Percentiles rank a stretch among this genome's conserved stretches.
Conservation (phyloP, 23 red algal genomes). For the Gracilaria caudata region DNA sequence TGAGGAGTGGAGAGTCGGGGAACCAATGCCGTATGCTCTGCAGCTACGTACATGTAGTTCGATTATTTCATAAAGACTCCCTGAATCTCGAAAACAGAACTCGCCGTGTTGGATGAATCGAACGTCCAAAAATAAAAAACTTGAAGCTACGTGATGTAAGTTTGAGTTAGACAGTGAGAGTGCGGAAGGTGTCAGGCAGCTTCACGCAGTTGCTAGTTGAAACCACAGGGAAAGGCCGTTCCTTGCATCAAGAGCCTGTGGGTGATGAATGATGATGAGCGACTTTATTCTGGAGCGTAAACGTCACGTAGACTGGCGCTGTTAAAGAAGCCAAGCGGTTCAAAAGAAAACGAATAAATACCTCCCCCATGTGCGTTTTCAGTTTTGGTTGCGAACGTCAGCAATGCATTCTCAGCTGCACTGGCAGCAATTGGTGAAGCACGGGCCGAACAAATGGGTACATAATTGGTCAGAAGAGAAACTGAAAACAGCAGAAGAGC, state of each 20-base stretch:
- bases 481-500: neutral
- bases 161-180: neutral
- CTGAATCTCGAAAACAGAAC: neutral
- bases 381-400: neutral
- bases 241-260: too few species aligned
- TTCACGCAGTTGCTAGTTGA: too few species aligned
- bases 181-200: neutral
- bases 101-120: conserved; percentile 20
- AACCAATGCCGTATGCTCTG: neutral
- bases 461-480: neutral
- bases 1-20: neutral
- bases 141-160: neutral
- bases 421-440: neutral
- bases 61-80: conserved; percentile 3
- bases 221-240: too few species aligned
- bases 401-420: neutral
- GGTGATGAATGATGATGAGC: too few species aligned
- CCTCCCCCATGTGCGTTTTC: neutral
- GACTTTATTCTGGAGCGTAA: too few species aligned
- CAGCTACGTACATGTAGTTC: neutral
- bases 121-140: neutral
- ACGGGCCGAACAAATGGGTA: too few species aligned
- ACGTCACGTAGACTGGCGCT: too few species aligned
- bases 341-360: neutral
- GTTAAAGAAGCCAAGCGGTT: neutral